These are phyloP conservation scores for Stenogyne calaminthoides DNA, from an alignment of 305 asterid species.

Conservation along the genomic window DNA sequence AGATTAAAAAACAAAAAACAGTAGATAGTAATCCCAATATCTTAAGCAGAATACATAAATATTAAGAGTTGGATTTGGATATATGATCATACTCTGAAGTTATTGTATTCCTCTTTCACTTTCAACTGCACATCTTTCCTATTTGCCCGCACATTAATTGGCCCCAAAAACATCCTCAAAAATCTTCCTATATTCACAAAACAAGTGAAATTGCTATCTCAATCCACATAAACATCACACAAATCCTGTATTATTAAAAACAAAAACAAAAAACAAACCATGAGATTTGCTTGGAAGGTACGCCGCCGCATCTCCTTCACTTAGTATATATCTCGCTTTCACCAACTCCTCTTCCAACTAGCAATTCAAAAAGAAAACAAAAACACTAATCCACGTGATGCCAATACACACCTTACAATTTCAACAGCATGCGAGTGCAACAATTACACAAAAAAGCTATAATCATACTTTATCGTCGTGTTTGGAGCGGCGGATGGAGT, in stretches of 20 bases:
- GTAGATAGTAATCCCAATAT: not conserved
- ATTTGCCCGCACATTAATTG: conserved; percentile 83
- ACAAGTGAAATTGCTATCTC: conserved; percentile 14
- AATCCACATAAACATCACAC: conserved; percentile 20
- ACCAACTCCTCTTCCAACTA: conserved; percentile 84
- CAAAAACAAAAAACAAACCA: conserved; percentile 49
- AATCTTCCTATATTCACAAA: conserved; percentile 53
- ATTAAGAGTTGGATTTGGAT: conserved; percentile 24
- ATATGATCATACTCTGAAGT: conserved; percentile 68
- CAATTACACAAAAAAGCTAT: conserved; percentile 9
- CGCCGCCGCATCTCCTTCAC: conserved; percentile 96
- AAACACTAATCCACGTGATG: not conserved
- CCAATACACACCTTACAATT: not conserved
- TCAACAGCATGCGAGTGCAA: conserved; percentile 34
- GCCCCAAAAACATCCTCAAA: conserved; percentile 93
- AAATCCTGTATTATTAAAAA: not conserved
- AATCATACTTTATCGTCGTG: conserved; percentile 56
- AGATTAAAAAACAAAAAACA: not conserved
- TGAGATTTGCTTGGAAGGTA: conserved; percentile 91
- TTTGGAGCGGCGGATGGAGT: conserved; percentile 48
- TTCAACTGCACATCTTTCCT: conserved; percentile 89
- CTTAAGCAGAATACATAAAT: conserved; percentile 24
- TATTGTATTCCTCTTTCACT: conserved; percentile 97
- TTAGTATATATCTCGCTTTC: conserved; percentile 70
- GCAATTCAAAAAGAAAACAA: conserved; percentile 1